Conservation (phyloP, 768 basidiomycete species). For the Boletus rubescentipes region DNA sequence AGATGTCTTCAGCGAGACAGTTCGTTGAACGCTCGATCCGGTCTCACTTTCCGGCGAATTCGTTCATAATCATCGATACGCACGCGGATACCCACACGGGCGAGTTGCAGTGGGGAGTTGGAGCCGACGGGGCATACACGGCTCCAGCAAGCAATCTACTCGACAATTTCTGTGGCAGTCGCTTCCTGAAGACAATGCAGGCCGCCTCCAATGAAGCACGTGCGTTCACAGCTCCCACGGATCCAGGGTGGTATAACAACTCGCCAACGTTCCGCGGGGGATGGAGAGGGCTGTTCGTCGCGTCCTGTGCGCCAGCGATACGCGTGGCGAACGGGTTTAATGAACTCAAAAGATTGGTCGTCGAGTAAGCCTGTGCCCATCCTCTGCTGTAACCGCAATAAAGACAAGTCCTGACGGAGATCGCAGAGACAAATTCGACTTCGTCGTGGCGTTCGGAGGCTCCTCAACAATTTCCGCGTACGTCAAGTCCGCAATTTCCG, state of each 20-base stretch:
- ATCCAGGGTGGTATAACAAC: neutral
- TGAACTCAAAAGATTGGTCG: too few relatives aligned
- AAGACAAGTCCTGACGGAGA: too few relatives aligned
- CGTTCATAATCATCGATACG: neutral
- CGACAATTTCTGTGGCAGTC: neutral
- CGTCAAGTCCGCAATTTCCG: neutral
- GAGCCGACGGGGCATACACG: fast-evolving
- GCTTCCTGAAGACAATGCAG: neutral
- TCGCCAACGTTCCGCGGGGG: neutral
- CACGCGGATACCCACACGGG: neutral
- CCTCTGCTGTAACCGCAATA: too few relatives aligned
- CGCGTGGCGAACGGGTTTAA: neutral
- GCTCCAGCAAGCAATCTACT: neutral
- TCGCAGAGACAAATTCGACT: neutral
- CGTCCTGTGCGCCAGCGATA: neutral
- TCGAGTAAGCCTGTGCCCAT: too few relatives aligned
- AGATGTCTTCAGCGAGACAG: fast-evolving
- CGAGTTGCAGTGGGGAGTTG: neutral
- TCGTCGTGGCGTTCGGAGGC: neutral
- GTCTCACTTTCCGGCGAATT: neutral
- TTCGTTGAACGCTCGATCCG: neutral
- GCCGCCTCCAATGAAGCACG: neutral
- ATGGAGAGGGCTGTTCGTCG: neutral
- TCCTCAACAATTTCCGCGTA: neutral
- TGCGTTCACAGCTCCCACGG: fast-evolving